A percentile compares a stretch with the other conserved stretches of the same genome.
These are phyloP conservation scores for Fusarium brachygibbosum DNA, from an alignment of 2,329 filamentous ascomycete species.

Conservation along the genomic window DNA sequence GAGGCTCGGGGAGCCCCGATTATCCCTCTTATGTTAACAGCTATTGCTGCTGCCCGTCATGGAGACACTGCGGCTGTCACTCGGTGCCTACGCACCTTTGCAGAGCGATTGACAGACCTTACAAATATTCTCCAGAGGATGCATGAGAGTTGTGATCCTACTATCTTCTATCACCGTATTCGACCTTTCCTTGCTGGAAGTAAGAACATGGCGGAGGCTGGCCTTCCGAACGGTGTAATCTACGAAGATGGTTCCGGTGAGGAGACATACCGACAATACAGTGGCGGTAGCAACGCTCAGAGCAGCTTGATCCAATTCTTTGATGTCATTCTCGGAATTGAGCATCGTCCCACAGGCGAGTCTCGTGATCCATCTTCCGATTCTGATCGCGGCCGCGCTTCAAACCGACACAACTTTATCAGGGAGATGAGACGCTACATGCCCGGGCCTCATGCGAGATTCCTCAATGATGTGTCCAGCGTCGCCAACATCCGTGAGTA, in stretches of 20 bases:
- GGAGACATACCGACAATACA: constrained; percentile 83
- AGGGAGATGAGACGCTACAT: constrained; percentile 98
- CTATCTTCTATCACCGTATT: constrained; percentile 95
- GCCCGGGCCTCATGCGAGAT: constrained; percentile 91
- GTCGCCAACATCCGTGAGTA: constrained; percentile 91
- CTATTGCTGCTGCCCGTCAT: constrained; percentile 82
- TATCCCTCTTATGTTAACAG: constrained; percentile 88
- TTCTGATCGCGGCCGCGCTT: constrained; percentile 59
- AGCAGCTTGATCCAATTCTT: constrained; percentile 98
- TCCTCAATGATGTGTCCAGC: constrained; percentile 81
- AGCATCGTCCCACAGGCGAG: constrained; percentile 90
- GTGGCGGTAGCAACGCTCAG: constrained; percentile 95
- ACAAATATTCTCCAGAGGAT: constrained; percentile 84
- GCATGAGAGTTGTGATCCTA: constrained; percentile 95
- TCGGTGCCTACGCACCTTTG: constrained; percentile 82
- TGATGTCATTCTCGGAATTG: constrained; percentile 88
- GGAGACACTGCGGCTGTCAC: constrained; percentile 80
- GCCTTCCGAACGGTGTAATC: constrained; percentile 86
- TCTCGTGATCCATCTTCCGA: constrained; percentile 63
- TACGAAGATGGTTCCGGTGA: constrained; percentile 84
- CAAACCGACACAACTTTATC: constrained; percentile 82
- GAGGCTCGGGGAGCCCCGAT: constrained; percentile 91
- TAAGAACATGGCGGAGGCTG: constrained; percentile 97
- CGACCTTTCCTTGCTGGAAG: constrained; percentile 95
- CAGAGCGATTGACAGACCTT: constrained; percentile 89